Percentiles rank a stretch among this genome's conserved stretches.
Evolutionary conservation across 78 protist species (phyloP).

Genomic region (Dictyostelium firmibasis): DNA sequence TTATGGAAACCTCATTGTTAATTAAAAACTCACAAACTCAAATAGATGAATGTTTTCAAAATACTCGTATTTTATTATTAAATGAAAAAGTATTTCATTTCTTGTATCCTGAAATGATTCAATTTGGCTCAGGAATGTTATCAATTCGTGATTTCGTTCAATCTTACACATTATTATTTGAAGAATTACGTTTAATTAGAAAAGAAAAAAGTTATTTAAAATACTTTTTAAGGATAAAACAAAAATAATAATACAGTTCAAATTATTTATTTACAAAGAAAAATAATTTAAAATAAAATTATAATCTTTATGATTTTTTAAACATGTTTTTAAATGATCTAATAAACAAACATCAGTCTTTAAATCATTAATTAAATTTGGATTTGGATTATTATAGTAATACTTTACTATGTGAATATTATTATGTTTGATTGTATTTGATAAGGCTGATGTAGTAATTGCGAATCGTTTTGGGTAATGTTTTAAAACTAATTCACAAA

Average conservation of each 20-base stretch:
- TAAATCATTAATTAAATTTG: background rate
- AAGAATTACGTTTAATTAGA: background rate
- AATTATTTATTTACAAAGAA: background rate
- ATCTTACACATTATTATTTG: background rate
- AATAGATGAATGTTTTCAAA: background rate
- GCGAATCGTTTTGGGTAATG: background rate
- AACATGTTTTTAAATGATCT: background rate
- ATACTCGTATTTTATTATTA: background rate
- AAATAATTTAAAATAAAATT: background rate
- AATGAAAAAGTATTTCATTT: background rate
- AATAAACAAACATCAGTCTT: background rate
- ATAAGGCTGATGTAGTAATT: background rate
- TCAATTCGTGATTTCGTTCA: slow-evolving; percentile 14
- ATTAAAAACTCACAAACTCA: background rate
- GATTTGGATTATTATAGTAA: background rate
- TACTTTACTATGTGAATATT: background rate
- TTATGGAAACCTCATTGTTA: background rate
- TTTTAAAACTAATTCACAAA: background rate
- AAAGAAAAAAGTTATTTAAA: slow-evolving; percentile 26
- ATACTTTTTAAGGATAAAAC: background rate
- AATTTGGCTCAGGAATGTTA: slow-evolving; percentile 46
- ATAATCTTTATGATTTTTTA: background rate
- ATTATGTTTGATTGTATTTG: background rate
- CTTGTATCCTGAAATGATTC: slow-evolving; percentile 70
- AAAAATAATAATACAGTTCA: background rate